A percentile compares a stretch with the other conserved stretches of the same genome.
phyloP scores from a whole-genome alignment of 192 early-diverging fungal genomes.

The Dissophora globulifera region DNA sequence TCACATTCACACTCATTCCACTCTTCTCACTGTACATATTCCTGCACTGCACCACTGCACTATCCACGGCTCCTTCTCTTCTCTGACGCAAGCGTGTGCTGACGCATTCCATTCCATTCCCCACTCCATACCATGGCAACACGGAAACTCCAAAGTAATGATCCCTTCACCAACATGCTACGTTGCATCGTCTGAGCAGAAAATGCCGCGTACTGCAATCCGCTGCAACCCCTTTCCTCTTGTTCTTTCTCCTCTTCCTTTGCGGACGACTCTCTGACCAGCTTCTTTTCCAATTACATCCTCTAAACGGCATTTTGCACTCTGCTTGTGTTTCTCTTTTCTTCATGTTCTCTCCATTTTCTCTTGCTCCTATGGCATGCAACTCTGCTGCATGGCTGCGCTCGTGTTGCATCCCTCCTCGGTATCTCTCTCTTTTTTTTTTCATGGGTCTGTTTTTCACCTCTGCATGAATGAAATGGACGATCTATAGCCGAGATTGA shows the following conservation, averaged over 20 bases:
- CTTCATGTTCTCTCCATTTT: background rate
- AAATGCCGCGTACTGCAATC: background rate
- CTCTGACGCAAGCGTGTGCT: no score
- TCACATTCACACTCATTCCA: background rate
- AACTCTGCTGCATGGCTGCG: no score
- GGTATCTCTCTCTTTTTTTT: background rate
- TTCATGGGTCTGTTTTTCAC: conserved; percentile 1
- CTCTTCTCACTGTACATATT: conserved; percentile 1
- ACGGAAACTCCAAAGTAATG: conserved; percentile 55
- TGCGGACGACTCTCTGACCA: background rate
- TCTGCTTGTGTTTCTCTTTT: no score
- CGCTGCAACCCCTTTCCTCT: background rate
- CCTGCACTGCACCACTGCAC: background rate
- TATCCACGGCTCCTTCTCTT: no score
- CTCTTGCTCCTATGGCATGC: background rate
- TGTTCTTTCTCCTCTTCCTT: no score
- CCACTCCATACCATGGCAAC: conserved; percentile 34
- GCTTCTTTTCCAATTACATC: conserved; percentile 1
- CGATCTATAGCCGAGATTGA: conserved; percentile 89
- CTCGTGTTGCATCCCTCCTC: no score
- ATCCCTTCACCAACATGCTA: background rate
- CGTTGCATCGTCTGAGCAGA: no score
- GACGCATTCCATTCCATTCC: conserved; percentile 2
- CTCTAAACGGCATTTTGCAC: background rate
- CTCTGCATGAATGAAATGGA: conserved; percentile 1